A percentile compares a stretch with the other conserved stretches of the same genome.
phyloP scores from a whole-genome alignment of 2,329 filamentous ascomycete genomes.

The Fusarium sp. region DNA sequence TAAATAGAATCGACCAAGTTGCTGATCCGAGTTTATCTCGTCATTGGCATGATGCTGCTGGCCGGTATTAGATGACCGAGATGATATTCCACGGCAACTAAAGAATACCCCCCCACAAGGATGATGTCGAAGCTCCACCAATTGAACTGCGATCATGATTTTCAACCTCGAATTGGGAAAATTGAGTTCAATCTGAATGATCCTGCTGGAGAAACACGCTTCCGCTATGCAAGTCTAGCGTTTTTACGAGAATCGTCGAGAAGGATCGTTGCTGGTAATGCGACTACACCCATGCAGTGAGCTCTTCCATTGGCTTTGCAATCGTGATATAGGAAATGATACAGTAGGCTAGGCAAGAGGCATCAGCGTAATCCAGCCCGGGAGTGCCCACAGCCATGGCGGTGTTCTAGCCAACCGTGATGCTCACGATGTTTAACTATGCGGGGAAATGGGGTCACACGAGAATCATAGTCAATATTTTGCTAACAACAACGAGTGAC shows the following conservation, averaged over 20 bases:
- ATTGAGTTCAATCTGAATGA: slow-evolving; percentile 11
- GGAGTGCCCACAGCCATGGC: slow-evolving; percentile 31
- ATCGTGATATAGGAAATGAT: slow-evolving; percentile 12
- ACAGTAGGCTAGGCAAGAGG: slow-evolving; percentile 3
- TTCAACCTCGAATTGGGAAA: neutral
- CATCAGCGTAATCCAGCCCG: slow-evolving; percentile 18
- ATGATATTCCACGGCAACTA: slow-evolving; percentile 15
- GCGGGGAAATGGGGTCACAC: slow-evolving; percentile 46
- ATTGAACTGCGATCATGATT: slow-evolving; percentile 33
- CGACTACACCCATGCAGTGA: slow-evolving; percentile 24
- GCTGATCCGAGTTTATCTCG: slow-evolving; percentile 31
- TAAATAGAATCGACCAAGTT: slow-evolving; percentile 9
- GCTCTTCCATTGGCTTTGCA: slow-evolving; percentile 20
- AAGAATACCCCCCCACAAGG: slow-evolving; percentile 17
- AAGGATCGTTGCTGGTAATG: slow-evolving; percentile 28
- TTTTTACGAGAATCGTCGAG: slow-evolving; percentile 27
- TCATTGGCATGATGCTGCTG: slow-evolving; percentile 20
- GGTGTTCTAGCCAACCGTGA: slow-evolving; percentile 41
- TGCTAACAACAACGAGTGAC: slow-evolving; percentile 28
- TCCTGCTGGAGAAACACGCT: slow-evolving; percentile 7
- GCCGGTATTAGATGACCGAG: slow-evolving; percentile 40
- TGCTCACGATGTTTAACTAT: slow-evolving; percentile 40
- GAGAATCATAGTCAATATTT: slow-evolving; percentile 43
- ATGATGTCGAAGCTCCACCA: slow-evolving; percentile 35
- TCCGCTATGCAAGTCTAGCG: slow-evolving; percentile 14